Base-by-base conservation (phyloP, 257 asterid genomes). In the Cynanchum wilfordii region DNA sequence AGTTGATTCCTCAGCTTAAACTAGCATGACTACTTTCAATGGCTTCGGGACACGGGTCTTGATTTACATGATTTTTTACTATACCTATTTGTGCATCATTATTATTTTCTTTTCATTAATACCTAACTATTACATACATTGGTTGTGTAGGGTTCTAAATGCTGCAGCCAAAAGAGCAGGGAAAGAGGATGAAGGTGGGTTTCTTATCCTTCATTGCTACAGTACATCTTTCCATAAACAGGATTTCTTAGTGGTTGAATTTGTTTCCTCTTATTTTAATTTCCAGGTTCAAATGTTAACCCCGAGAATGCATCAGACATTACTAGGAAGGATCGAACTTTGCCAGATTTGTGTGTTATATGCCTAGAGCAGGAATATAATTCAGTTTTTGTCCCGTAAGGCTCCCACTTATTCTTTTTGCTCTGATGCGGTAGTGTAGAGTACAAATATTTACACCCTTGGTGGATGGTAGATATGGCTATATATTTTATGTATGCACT, bases 301-400 rank as follows among this genome's bases (percentile, higher is more conserved):
- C 59, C 85, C 55, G 99, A 90, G 82, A 87, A 44, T 66, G 87
- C 84, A 74, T 76, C 86, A 49, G 89, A 88, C 66, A 73, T 72
- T 81, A 75, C 71, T 76, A 82, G 68, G 59, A 90, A 81, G 75
- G 96, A 92, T 68, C 78, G 78, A 67, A 15, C 76, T 73, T 74
- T 86, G 87, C 99, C 97, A 42, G 94, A 92, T 80, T 80, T 95
- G 76, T 95, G 99, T 54, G 99, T 95, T 44, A 95, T 95, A 76
- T 95, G 99, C 77, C 80, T 95, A 82, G 99, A 90, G 89, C 96
- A 90, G 82, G 98, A 89, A 52, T 95, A 95, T 85, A 92, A 95
- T 70, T 84, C 99, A 24, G 98, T 95, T 79, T 95, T 95, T 75
- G 90, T 95, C 79, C 97, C 92, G 99, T 95, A 92, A 84, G 99